Percentiles rank a stretch among this genome's conserved stretches.
Evolutionary conservation across 441 rosid species (phyloP).

Genomic region (Erodium texanum): DNA sequence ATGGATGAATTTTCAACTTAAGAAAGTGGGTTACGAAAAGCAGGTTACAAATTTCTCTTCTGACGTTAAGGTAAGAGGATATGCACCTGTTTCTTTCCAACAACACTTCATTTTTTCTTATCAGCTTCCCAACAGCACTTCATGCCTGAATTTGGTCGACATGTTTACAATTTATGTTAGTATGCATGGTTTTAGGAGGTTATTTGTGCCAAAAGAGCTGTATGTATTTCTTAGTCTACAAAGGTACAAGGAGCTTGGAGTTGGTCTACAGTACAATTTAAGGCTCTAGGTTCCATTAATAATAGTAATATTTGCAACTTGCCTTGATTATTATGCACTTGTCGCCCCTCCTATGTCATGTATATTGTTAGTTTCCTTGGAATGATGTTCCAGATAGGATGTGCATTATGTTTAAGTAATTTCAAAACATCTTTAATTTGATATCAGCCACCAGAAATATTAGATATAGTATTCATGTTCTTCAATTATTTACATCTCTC

Average conservation of each 20-base stretch:
- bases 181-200: not conserved
- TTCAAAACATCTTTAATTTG: not conserved
- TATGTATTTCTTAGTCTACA: too few species aligned
- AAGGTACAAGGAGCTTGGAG: too few species aligned
- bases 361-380: not conserved
- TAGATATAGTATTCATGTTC: not conserved
- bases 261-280: not conserved
- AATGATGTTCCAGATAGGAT: not conserved
- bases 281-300: not conserved
- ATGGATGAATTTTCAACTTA: constrained; percentile 98
- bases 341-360: not conserved
- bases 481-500: not conserved
- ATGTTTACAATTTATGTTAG: not conserved
- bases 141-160: not conserved
- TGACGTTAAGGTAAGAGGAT: constrained; percentile 78
- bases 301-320: too few species aligned
- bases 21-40: constrained; percentile 85
- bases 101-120: not conserved
- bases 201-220: not conserved
- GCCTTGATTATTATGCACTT: too few species aligned
- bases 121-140: not conserved
- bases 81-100: constrained; percentile 5
- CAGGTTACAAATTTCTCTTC: constrained; percentile 87
- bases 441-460: not conserved
- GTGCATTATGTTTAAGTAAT: not conserved